Conservation (phyloP, 2,329 filamentous ascomycete species). For the Alternaria burnsii region DNA sequence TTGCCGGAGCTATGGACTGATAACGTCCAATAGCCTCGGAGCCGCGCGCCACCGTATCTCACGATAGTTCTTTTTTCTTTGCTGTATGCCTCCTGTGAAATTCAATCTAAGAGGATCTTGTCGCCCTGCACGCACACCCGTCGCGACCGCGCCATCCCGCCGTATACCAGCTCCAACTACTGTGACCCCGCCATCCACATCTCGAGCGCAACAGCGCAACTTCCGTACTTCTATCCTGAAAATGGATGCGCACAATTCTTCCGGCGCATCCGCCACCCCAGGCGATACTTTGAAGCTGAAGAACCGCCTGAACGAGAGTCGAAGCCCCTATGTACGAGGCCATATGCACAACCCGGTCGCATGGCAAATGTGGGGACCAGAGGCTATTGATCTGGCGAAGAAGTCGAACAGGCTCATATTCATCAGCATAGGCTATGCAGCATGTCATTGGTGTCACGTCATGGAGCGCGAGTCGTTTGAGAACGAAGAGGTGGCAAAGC, state of each 20-base stretch:
- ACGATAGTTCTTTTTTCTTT: neutral
- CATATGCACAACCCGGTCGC: constrained; percentile 84
- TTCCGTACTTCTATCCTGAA: constrained; percentile 38
- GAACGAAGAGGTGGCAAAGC: constrained; percentile 77
- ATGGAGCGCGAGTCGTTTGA: constrained; percentile 94
- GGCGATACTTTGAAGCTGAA: constrained; percentile 52
- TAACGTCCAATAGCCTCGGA: constrained; percentile 16
- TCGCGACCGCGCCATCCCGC: constrained; percentile 12
- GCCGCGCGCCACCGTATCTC: constrained; percentile 6
- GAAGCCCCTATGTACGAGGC: constrained; percentile 74
- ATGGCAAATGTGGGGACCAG: constrained; percentile 88
- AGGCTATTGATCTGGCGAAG: constrained; percentile 78
- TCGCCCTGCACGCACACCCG: constrained; percentile 21
- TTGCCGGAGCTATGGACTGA: constrained; percentile 11
- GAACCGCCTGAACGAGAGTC: constrained; percentile 68
- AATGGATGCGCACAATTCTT: constrained; percentile 42
- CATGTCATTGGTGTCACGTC: constrained; percentile 91
- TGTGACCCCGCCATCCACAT: constrained; percentile 19
- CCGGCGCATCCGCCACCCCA: constrained; percentile 18
- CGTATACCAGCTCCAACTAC: constrained; percentile 6
- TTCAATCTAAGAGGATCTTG: constrained; percentile 42
- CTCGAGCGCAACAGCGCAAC: constrained; percentile 32
- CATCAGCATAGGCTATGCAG: constrained; percentile 91
- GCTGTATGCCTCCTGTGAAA: constrained; percentile 42
- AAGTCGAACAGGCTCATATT: constrained; percentile 89